Base-by-base conservation (phyloP, 2,329 filamentous ascomycete genomes). In the Epichloe hybrida region DNA sequence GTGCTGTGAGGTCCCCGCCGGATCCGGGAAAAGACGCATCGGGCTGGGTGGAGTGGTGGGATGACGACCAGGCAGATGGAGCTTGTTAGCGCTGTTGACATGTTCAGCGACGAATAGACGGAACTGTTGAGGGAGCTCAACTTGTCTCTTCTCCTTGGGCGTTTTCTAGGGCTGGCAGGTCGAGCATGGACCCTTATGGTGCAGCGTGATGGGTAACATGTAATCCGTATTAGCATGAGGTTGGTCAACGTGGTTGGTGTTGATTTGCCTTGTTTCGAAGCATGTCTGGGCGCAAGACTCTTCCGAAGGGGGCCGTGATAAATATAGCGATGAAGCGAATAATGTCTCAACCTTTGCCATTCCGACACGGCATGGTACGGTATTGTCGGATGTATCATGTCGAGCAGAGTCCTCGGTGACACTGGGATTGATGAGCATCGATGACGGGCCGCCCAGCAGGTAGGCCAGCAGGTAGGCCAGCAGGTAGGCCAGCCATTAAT, bases 1-100 rank as follows among this genome's bases (percentile, higher is more conserved):
- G 17, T 43, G 40, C 35, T 37, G 46, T 6, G 39, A 44, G 35
- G 39, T 44, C 51, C 50, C 54, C 47, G 49, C 51, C 42, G 46
- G 53, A 60, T 62, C 58, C 60, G 58, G 60, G 42, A 62, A 63
- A 63, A 63, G 60, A 55, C 61, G 61, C 61, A 50, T 41, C 37
- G 36, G 42, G 42, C 37, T 50, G 42, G 46, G 49, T 46, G 46
- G 41, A 49, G 51, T 31, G 48, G 48, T 39, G 34, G 50, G 15
- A 37, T 42, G 38, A 34, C 20, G 11, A 5, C 15, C 2, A 31
- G 36, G 23, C 21, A 23, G n/a, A 9, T 8, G 21, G 34, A 38
- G 31, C 34, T 43, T 49, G 34, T 27, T 37, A 42, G 39, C 13
- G 13, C 15, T 27, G 12, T 49, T 17, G 17, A n/a, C 47, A 42